Conservation (phyloP, 768 basidiomycete genomes). For the Macrolepiota albuminosa region DNA sequence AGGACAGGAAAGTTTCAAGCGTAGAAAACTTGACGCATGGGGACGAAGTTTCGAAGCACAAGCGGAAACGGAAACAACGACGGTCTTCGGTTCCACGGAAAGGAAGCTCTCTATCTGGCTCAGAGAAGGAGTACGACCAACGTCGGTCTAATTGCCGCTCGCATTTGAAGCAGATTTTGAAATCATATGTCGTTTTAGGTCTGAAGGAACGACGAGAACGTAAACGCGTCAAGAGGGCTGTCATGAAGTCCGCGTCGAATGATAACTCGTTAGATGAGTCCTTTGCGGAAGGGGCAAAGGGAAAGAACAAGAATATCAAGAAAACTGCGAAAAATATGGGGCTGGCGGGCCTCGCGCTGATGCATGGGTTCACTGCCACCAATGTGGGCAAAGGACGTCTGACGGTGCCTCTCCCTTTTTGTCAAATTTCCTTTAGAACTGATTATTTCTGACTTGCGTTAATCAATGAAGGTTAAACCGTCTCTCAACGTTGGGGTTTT, state of each 20-base stretch:
- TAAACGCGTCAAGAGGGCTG: slow-evolving; percentile 53
- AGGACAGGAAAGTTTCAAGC: slow-evolving; percentile 4
- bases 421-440: not conserved
- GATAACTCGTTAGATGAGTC: slow-evolving; percentile 14
- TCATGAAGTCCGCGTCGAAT: slow-evolving; percentile 32
- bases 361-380: slow-evolving; percentile 62
- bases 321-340: slow-evolving; percentile 29
- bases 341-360: slow-evolving; percentile 52
- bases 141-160: slow-evolving; percentile 1
- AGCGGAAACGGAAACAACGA: slow-evolving; percentile 1
- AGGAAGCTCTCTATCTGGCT: not conserved
- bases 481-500: slow-evolving; percentile 50
- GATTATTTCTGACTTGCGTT: not conserved
- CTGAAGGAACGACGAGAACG: slow-evolving; percentile 61
- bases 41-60: not conserved
- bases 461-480: slow-evolving; percentile 36
- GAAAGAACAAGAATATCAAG: slow-evolving; percentile 19
- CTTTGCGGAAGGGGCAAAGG: slow-evolving; percentile 11
- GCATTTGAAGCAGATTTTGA: no score
- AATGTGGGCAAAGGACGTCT: slow-evolving; percentile 60
- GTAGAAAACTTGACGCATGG: not conserved
- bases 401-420: slow-evolving; percentile 39
- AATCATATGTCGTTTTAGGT: slow-evolving; percentile 32
- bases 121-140: slow-evolving; percentile 1
- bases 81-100: not conserved